Evolutionary conservation across 2,329 filamentous ascomycete species (phyloP), one percentile per base, ranked within the genome.

Genomic region (Calonectria crousiana): DNA sequence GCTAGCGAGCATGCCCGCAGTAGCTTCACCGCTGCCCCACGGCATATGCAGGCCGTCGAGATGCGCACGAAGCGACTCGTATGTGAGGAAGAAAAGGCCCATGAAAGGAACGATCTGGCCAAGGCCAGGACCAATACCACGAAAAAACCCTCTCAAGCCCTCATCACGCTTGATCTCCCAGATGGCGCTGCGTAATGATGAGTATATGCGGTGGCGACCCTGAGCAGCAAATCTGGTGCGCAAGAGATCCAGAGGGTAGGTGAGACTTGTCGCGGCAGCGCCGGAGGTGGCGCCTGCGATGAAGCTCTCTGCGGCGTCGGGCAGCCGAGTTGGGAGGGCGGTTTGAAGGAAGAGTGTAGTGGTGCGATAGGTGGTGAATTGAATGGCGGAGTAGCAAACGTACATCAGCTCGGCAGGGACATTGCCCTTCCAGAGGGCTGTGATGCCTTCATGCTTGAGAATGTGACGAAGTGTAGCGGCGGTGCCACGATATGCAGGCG

Each of bases 161-260:
- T 99, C 97, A 74, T 94, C 89, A 5, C 88, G 88, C 20, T 88
- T 87, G 78, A 99, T 99, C 28, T 95, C 92, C 56, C 87, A 85
- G 9, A 98, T 82, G 2, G 95, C 95, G 20, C 89, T 86, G 26
- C 89, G 79, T 20, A 99, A 88, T 5, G 93, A 95, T 1, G 86
- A 80, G 83, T 99, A 98, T n/a, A 98, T 90, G 62, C 91, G 92
- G 72, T 95, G 76, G 85, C 86, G 92, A 13, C 96, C 96, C 85
- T 98, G 96, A 0, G 97, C 97, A n/a, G 97, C 97, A 84, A 99
- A 99, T 6, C 97, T 93, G 47, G 97, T 99, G 72, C 97, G 93
- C 49, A 99, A 89, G 16, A 99, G 90, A 85, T 99, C 97, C 69
- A 98, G 91, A 28, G 97, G 97, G 85, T 99, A 99, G 71, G 97